phyloP scores from a whole-genome alignment of 306 rosid genomes.

The Purshia tridentata region DNA sequence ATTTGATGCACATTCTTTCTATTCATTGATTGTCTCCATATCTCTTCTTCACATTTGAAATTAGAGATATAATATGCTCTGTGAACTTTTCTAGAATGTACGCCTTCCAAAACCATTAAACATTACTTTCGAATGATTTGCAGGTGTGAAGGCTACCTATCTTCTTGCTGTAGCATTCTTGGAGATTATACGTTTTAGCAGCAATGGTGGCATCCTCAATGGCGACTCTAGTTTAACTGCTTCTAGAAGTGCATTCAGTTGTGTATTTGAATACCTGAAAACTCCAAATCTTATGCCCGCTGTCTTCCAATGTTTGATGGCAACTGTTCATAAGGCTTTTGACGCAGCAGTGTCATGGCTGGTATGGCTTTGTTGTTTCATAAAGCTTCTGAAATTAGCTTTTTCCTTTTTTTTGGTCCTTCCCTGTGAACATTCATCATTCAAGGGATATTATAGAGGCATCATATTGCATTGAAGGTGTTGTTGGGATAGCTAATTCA shows the following conservation, averaged over 20 bases:
- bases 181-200: conserved; percentile 93
- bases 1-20: conserved; percentile 7
- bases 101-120: neutral
- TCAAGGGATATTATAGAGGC: neutral
- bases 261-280: conserved; percentile 95
- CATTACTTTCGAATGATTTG: conserved; percentile 28
- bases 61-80: neutral
- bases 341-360: conserved; percentile 88
- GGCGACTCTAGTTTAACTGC: conserved; percentile 59
- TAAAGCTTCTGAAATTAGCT: conserved; percentile 19
- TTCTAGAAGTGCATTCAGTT: conserved; percentile 89
- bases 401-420: neutral
- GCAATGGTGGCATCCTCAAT: conserved; percentile 95
- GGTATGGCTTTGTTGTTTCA: conserved; percentile 52
- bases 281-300: conserved; percentile 95
- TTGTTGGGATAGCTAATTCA: neutral
- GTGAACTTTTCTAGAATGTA: neutral
- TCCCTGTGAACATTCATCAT: neutral
- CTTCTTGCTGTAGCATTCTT: conserved; percentile 97
- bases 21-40: neutral
- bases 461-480: neutral
- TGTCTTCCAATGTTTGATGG: conserved; percentile 88
- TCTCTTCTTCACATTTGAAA: neutral
- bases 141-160: conserved; percentile 98
- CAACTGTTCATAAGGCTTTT: conserved; percentile 87